phyloP scores from a whole-genome alignment of 345 rosid species.

The Alliaria petiolata region DNA sequence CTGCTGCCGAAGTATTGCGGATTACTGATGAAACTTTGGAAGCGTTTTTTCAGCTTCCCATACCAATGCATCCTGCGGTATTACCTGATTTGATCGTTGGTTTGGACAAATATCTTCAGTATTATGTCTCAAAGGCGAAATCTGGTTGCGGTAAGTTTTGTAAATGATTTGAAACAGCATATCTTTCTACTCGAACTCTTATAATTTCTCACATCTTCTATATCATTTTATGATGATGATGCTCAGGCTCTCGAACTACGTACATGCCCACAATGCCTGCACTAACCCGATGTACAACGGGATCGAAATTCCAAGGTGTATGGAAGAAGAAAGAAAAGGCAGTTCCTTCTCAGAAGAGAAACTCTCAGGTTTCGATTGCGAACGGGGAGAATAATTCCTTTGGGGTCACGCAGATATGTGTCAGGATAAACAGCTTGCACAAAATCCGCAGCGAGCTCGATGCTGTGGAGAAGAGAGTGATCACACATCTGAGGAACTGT shows the following conservation, averaged over 20 bases:
- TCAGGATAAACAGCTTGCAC: constrained; percentile 79
- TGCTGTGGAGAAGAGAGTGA: constrained; percentile 70
- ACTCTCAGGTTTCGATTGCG: constrained; percentile 62
- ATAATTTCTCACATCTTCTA: constrained; percentile 22
- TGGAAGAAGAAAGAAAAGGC: constrained; percentile 96
- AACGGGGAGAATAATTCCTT: constrained; percentile 62
- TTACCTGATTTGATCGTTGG: constrained; percentile 87
- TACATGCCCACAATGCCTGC: constrained; percentile 94
- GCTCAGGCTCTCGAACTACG: constrained; percentile 67
- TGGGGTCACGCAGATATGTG: constrained; percentile 71
- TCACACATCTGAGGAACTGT: constrained; percentile 89
- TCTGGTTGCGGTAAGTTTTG: constrained; percentile 82
- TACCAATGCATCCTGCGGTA: constrained; percentile 88
- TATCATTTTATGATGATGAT: constrained; percentile 23
- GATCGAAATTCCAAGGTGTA: constrained; percentile 81
- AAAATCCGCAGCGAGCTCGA: constrained; percentile 71
- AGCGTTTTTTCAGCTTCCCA: constrained; percentile 90
- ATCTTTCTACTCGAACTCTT: constrained; percentile 3
- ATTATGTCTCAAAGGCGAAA: constrained; percentile 77
- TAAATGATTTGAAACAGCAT: not conserved
- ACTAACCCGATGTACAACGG: constrained; percentile 72
- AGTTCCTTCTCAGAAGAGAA: constrained; percentile 58
- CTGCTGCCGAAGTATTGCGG: constrained; percentile 76
- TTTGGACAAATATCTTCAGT: constrained; percentile 83
- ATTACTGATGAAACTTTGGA: constrained; percentile 82